Conservation (phyloP, 2,329 filamentous ascomycete species). For the Colletotrichum sansevieriae region DNA sequence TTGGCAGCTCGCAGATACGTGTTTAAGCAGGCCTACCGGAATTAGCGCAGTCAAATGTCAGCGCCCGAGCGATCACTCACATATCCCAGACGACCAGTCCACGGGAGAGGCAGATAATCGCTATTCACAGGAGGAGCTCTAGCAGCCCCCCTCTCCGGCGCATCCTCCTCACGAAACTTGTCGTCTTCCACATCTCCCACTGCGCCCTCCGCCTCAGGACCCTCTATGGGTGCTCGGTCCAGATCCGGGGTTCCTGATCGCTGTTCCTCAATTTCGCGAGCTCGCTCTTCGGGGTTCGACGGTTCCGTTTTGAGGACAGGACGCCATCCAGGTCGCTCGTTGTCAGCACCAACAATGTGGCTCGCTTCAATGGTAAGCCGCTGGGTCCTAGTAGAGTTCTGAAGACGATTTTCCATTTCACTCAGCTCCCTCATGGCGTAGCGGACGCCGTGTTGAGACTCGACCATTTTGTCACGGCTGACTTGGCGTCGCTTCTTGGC, state of each 20-base stretch:
- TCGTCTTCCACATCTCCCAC: slow-evolving; percentile 42
- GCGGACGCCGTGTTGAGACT: slow-evolving; percentile 50
- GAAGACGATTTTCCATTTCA: slow-evolving; percentile 63
- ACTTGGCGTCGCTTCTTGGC: slow-evolving; percentile 34
- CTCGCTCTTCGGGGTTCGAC: slow-evolving; percentile 27
- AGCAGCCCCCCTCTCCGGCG: slow-evolving; percentile 53
- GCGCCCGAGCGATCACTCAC: slow-evolving; percentile 61
- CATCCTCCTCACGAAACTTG: slow-evolving; percentile 42
- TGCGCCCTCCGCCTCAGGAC: slow-evolving; percentile 44
- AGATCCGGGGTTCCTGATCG: slow-evolving; percentile 31
- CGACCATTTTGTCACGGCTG: slow-evolving; percentile 7
- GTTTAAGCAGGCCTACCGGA: slow-evolving; percentile 81
- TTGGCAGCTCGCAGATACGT: slow-evolving; percentile 88
- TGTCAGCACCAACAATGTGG: slow-evolving; percentile 42
- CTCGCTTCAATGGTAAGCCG: slow-evolving; percentile 61
- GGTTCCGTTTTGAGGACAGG: background rate
- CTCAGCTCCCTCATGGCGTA: slow-evolving; percentile 59
- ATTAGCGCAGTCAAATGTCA: slow-evolving; percentile 11
- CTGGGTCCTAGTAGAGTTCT: slow-evolving; percentile 58
- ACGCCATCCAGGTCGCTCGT: background rate
- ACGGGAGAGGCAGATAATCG: slow-evolving; percentile 85
- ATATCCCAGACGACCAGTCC: slow-evolving; percentile 91
- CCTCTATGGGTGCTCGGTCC: slow-evolving; percentile 44
- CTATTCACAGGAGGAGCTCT: slow-evolving; percentile 85
- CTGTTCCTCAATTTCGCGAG: slow-evolving; percentile 24